Base-by-base conservation (phyloP, 2,329 filamentous ascomycete genomes). In the Cladorrhinum sp. region DNA sequence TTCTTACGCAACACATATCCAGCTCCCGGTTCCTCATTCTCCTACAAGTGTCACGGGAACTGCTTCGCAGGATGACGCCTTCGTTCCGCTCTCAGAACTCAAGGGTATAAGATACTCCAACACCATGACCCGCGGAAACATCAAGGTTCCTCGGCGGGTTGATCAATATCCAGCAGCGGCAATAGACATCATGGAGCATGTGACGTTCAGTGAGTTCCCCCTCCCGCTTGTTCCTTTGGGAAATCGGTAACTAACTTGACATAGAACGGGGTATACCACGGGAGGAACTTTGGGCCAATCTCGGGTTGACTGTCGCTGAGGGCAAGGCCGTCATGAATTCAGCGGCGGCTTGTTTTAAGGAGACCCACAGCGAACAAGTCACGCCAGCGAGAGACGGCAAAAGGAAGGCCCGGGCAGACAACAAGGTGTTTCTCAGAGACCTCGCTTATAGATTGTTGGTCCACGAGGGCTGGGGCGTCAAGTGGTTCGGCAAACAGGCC, bases 151-250 rank as follows among this genome's bases (percentile, higher is more conserved):
- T 1, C 63, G 64, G 10, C 60, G 65, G 14, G 28, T 65, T 36
- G 63, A 66, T 55, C 50, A 30, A 9, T 30, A 66, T 30, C 48
- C 36, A n/a, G 18, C 58, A 10, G 63, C n/a, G 42, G 16, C 54
- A 23, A 56, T 51, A 10, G 58, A 57, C 2, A 50, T 67, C 1
- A 28, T 24, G 16, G 48, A 61, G 39, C 64, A 56, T 28, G 33
- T 67, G 24, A 64, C 65, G 21, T 59, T 66, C 54, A 61, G 66
- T 67, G 62, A 60, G 62, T 59, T 14, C 3, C 20, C 14, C 39
- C 12, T 21, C 21, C 20, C 1, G 26, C 51, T 33, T 10, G 2
- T 24, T 10, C 24, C n/a, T 21, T 18, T 16, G 18, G 23, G 9
- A 10, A 10, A 21, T 12, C 3, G 7, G 28, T 46, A n/a, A n/a